Base-by-base conservation (phyloP, 2,329 filamentous ascomycete genomes). In the Neonectria hederae region DNA sequence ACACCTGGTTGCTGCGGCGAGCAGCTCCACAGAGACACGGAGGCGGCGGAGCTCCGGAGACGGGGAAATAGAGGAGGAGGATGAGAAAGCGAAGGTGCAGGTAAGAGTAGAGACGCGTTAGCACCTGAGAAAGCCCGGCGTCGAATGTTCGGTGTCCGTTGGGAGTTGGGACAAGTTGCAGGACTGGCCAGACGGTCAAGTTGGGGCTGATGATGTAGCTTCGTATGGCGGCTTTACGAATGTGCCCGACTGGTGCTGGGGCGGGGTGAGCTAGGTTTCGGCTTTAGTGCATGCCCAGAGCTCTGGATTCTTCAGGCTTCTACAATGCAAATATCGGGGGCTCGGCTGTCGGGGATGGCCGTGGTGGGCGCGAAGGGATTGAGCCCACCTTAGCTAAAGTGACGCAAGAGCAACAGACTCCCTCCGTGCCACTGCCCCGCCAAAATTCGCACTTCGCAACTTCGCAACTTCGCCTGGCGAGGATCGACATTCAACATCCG, bases 171-270 rank as follows among this genome's bases (percentile, higher is more conserved):
- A 69, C 53, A 67, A 61, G 65, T 67, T 66, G 62, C 58, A 58
- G 64, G 61, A 63, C 60, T 55, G 58, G 60, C 60, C 35, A 53
- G 63, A 55, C 54, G 69, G 65, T 57, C 59, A 55, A 62, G 59
- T 63, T 65, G 60, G 73, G 72, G 72, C 70, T 74, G 69, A 72
- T 73, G 72, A 72, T 72, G 69, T 65, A 71, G 67, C 69, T 74
- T 59, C 62, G 49, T 62, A 59, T 53, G 62, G 59, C 30, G 54
- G 46, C 63, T 69, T 57, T 61, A 67, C 26, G 61, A 58, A 59
- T 49, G 53, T 65, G 63, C 67, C 63, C 66, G 65, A 70, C 49
- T 65, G 67, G 54, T 51, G 51, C 54, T 48, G 49, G 55, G 60
- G 64, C 64, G 57, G 62, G 59, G 68, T 67, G 69, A 59, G 57